phyloP scores from a whole-genome alignment of 805 yeast genomes.

The Starmerella floris region DNA sequence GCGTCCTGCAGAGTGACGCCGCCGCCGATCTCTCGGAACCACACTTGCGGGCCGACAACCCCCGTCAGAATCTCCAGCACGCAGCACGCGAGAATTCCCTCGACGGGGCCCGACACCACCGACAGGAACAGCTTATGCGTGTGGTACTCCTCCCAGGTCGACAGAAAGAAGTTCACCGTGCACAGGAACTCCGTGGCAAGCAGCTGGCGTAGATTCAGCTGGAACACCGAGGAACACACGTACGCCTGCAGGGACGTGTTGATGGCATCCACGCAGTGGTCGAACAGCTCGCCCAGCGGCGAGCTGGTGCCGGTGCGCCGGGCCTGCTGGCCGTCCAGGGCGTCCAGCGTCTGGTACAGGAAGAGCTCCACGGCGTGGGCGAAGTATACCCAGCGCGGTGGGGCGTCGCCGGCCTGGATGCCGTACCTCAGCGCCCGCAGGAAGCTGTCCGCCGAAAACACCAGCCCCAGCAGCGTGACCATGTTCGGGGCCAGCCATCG shows the following conservation, averaged over 20 bases:
- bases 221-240: conserved; percentile 62
- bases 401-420: conserved; percentile 9
- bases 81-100: conserved; percentile 63
- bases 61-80: conserved; percentile 50
- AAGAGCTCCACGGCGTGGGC: conserved; percentile 72
- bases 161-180: conserved; percentile 55
- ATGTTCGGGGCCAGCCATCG: conserved; percentile 73
- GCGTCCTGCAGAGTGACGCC: conserved; percentile 20
- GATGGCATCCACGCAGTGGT: conserved; percentile 65
- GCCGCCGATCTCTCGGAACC: conserved; percentile 39
- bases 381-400: conserved; percentile 67
- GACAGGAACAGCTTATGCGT: conserved; percentile 71
- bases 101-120: conserved; percentile 85
- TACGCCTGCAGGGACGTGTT: conserved; percentile 71
- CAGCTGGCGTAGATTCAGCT: conserved; percentile 52
- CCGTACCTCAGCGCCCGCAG: conserved; percentile 46
- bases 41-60: conserved; percentile 50
- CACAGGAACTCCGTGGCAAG: conserved; percentile 25
- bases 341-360: conserved; percentile 89
- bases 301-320: conserved; percentile 91
- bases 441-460: conserved; percentile 54
- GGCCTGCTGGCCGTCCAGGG: conserved; percentile 92
- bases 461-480: conserved; percentile 67
- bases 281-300: conserved; percentile 88
- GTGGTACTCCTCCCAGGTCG: conserved; percentile 94